Evolutionary conservation across 768 basidiomycete genomes (phyloP), one percentile per base, ranked within the genome.

Genomic region (Lactifluus echinatus): DNA sequence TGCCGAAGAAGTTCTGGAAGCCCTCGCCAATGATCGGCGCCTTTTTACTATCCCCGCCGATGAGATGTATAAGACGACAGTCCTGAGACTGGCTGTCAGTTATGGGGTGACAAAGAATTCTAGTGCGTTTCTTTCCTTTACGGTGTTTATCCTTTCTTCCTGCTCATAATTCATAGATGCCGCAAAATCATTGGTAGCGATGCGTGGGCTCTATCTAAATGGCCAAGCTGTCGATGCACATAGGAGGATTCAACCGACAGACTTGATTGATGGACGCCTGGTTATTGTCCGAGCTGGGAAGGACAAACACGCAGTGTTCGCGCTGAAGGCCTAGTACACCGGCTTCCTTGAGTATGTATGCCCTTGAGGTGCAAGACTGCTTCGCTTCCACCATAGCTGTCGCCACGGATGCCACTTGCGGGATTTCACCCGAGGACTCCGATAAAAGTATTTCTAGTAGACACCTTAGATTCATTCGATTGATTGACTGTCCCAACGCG

Each of bases 21-120:
- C 87, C 8, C 78, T 95, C 51, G 64, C 71, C 14, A 76, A 75
- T 39, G 87, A 94, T 66, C 81, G 82, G 10, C 79, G 87, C 24
- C 75, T 94, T 24, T 45, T 55, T 12, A 74, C 79, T 39, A 69
- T 80, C 51, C 69, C 79, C 34, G 71, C 77, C 8, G 69, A 73
- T 7, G 80, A 89, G 50, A 71, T 89, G 33, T 64, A 81, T 11
- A 73, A 72, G 1, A 74, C 74, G 1, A 73, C 84, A 1, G 63
- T 93, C 8, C 69, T 78, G 12, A 87, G 84, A 65, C 70, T 96
- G 15, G 80, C 80, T 3, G 78, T 79, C 3, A 74, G 70, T 43
- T 73, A 83, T 62, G 76, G 80, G 4, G 74, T 76, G 3, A 64
- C 79, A 17, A 91, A 89, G 0, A 80, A 79, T 54, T 79, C 50